These are phyloP conservation scores for Aspergillus coremiiformis DNA, from an alignment of 495 filamentous ascomycete genomes.

Conservation along the genomic window DNA sequence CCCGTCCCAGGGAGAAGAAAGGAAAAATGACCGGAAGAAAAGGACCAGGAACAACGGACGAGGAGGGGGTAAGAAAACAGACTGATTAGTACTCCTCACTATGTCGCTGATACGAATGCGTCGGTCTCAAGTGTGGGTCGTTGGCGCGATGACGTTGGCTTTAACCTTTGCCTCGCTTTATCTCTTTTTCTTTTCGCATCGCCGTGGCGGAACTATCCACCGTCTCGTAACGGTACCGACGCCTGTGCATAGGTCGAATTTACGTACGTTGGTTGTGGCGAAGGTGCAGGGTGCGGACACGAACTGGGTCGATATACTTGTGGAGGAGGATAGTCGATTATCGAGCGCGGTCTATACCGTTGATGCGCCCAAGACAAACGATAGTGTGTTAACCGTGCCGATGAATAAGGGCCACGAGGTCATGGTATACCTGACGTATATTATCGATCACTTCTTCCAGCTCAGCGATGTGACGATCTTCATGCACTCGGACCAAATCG, in stretches of 20 bases:
- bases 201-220: not conserved
- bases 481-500: constrained; percentile 35
- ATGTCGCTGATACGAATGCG: not conserved
- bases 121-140: not conserved
- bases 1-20: not conserved
- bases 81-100: not conserved
- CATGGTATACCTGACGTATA: constrained; percentile 40
- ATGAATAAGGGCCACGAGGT: constrained; percentile 56
- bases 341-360: constrained; percentile 20
- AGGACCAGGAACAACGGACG: not conserved
- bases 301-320: constrained; percentile 19
- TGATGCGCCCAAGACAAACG: constrained; percentile 22
- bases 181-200: not conserved
- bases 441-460: constrained; percentile 39
- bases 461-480: constrained; percentile 40
- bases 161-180: not conserved
- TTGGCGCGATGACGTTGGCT: not conserved
- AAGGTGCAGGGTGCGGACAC: constrained; percentile 20
- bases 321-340: not conserved
- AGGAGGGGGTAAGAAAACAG: not conserved
- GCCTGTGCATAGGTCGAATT: not conserved
- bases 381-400: constrained; percentile 33
- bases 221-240: not conserved
- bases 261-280: constrained; percentile 18
- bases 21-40: not conserved